Evolutionary conservation across 805 yeast species (phyloP), one percentile per base, ranked within the genome.

Genomic region (Starmerella apis): DNA sequence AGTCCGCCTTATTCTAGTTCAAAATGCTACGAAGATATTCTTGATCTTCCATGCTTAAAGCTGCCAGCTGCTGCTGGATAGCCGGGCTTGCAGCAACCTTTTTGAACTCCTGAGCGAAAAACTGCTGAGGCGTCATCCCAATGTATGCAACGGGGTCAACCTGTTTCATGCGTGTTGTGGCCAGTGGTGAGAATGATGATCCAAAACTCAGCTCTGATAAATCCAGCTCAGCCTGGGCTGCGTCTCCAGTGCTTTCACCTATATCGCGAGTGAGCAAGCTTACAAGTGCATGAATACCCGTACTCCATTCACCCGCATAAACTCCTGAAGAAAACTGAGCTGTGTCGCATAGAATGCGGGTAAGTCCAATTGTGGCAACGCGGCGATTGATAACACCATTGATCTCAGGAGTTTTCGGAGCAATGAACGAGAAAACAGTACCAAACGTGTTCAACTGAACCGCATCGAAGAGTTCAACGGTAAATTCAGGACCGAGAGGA

Each of bases 201-300:
- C 97, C 97, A 66, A 88, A 92, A 2, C 92, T 72, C 45, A 81
- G 74, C 54, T 87, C 95, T 47, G 83, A 87, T 27, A 75, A 59
- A 56, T 81, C 82, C 25, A 55, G 51, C 11, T 55, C 60, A 31
- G 70, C 66, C 25, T 47, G 61, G 16, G 56, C 62, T 8, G 46
- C 56, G 13, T 28, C 52, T 9, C 36, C 49, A 16, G 52, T 53
- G 3, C 67, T 52, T 49, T 68, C 69, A 2, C 67, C 72, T 41
- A 70, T 54, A 44, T 65, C 70, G 36, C 71, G 69, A n/a, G 71
- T 66, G 36, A 75, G 66, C 43, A 72, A 60, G 37, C 67, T 66
- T 3, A 78, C 62, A 13, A 80, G 59, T 19, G 64, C 66, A 31
- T 70, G 70, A 30, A 80, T 56, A 1, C 80, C 68, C 2, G 68